A percentile compares a stretch with the other conserved stretches of the same genome.
These are phyloP conservation scores for Cladosporium halotolerans DNA, from an alignment of 2,329 filamentous ascomycete species.

Conservation along the genomic window DNA sequence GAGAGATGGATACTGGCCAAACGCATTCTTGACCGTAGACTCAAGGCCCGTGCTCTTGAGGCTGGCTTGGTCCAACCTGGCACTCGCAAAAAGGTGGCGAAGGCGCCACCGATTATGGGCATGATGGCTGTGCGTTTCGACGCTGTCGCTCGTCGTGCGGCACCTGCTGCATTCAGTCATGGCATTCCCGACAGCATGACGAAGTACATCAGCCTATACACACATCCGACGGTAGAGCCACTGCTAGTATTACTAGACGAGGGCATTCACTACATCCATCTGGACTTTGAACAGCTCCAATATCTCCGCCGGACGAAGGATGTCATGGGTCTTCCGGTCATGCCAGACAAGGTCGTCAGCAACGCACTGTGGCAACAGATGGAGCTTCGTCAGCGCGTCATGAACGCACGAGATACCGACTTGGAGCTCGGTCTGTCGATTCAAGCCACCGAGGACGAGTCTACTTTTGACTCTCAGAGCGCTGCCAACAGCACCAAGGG, in stretches of 20 bases:
- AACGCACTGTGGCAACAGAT: conserved; percentile 54
- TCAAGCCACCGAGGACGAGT: conserved; percentile 32
- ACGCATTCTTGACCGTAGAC: conserved; percentile 47
- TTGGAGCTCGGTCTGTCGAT: conserved; percentile 48
- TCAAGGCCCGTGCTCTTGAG: conserved; percentile 43
- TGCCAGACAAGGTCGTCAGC: conserved; percentile 50
- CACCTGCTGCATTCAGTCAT: conserved; percentile 13
- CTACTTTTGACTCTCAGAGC: conserved; percentile 9
- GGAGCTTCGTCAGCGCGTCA: conserved; percentile 49
- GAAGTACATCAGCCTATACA: conserved; percentile 47
- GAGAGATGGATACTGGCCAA: conserved; percentile 52
- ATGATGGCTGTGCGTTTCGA: conserved; percentile 50
- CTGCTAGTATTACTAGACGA: conserved; percentile 51
- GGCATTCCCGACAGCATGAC: conserved; percentile 40
- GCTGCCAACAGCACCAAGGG: conserved; percentile 33
- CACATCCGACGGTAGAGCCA: conserved; percentile 49
- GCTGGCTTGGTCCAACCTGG: conserved; percentile 42
- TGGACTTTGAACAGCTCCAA: conserved; percentile 54
- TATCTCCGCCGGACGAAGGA: conserved; percentile 48
- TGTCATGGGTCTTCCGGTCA: conserved; percentile 47
- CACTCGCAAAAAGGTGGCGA: conserved; percentile 36
- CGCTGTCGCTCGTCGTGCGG: conserved; percentile 41
- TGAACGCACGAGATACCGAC: conserved; percentile 47
- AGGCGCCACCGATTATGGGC: conserved; percentile 42
- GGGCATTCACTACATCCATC: conserved; percentile 55